Evolutionary conservation across 192 early-diverging fungal species (phyloP), one percentile per base, ranked within the genome.

Genomic region (Backusella tuberculispora): DNA sequence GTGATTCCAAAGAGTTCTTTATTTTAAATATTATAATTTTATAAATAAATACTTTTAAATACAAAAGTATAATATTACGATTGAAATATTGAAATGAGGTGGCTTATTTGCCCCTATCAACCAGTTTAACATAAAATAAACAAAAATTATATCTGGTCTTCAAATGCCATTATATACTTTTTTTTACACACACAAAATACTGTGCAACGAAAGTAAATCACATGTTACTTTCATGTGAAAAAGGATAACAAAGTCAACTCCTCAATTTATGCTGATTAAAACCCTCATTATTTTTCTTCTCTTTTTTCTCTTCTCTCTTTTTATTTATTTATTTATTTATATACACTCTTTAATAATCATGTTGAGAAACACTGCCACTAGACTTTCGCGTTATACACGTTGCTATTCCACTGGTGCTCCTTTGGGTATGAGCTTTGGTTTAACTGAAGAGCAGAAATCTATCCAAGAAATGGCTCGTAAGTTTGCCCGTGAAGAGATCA

Each of bases 401-500:
- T n/a, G 38, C 44, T 72, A 72, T 45, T 65, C 72, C 0, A 65
- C 72, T 4, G 72, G 29, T 7, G 72, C 42, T 26, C 63, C 70
- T 38, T 50, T 63, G 34, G 78, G 76, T 5, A 42, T 74, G 44
- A 77, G 82, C n/a, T 95, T 96, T 78, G 86, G 85, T 45, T 88
- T 98, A 29, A 89, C 77, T 65, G 92, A 94, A 64, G 95, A 96
- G 64, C 96, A 97, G 85, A 84, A 83, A 66, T 88, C 94, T 26
- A 88, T 95, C 73, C 95, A 97, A 83, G 94, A 96, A 21, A 89
- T 95, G 2, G 94, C 96, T 48, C 91, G 92, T 78, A 94, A 94
- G 83, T 97, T 98, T 82, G 89, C 94, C 26, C 87, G 81, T 66
- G 93, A 98, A 42, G 93, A 96, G 56, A 94, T 98, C 74, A 95